Conservation (phyloP, 2,329 filamentous ascomycete species). For the Neonectria ditissima region DNA sequence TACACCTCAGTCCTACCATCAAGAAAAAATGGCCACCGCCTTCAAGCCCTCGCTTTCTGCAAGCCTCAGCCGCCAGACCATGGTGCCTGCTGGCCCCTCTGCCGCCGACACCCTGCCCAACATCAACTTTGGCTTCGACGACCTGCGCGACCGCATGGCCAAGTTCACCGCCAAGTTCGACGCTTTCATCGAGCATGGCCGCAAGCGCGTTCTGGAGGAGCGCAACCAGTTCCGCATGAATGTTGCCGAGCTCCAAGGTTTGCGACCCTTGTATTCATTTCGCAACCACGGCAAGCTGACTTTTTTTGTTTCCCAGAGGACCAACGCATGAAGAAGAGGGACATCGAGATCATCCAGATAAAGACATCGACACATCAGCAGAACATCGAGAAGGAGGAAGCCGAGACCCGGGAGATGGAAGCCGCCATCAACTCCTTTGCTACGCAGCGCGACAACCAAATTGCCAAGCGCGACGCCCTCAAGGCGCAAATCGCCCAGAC, state of each 20-base stretch:
- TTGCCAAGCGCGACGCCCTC: conserved; percentile 66
- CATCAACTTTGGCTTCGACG: conserved; percentile 96
- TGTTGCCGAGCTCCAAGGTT: conserved; percentile 90
- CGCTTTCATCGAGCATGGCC: conserved; percentile 90
- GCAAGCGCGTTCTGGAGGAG: conserved; percentile 91
- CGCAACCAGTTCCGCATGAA: conserved; percentile 94
- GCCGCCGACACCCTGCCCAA: conserved; percentile 84
- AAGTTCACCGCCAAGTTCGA: conserved; percentile 93
- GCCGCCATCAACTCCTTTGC: conserved; percentile 68
- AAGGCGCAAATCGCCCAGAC: conserved; percentile 73
- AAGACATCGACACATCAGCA: conserved; percentile 79
- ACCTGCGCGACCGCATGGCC: conserved; percentile 93
- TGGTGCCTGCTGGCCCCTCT: conserved; percentile 70
- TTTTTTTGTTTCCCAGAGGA: conserved; percentile 72
- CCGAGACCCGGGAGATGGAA: conserved; percentile 82
- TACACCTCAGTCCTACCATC: no score
- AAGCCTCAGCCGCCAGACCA: conserved; percentile 68
- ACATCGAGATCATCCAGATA: conserved; percentile 84
- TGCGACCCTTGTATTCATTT: conserved; percentile 27
- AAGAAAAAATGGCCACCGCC: conserved; percentile 62
- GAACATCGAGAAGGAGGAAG: conserved; percentile 79
- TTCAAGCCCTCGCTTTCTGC: conserved; percentile 79
- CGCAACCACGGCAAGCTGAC: conserved; percentile 8
- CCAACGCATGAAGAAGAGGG: conserved; percentile 87
- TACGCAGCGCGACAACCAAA: conserved; percentile 70